Base-by-base conservation (phyloP, 1,139 yeast species). In the Kurtzmaniella quercitrusa region DNA sequence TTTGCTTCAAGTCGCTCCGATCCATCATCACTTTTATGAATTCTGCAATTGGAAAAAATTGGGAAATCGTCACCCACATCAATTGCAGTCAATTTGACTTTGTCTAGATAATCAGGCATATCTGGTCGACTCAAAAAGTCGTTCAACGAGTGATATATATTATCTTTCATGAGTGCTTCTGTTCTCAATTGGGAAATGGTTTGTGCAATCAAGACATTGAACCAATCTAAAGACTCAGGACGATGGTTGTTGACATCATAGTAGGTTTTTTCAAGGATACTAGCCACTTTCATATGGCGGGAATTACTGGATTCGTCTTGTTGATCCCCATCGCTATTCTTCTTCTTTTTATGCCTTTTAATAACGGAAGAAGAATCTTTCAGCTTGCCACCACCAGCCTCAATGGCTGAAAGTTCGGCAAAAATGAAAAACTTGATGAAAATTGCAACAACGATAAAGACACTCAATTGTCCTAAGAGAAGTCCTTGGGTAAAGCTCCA, bases 1-100 rank as follows among this genome's bases (percentile, higher is more conserved):
- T 86, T 89, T 0, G 96, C 97, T 59, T 93, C 97, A 38, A 86
- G 60, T 45, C 87, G 71, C 12, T 81, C 81, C 1, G 63, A 51
- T 14, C 64, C 65, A 40, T 78, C 72, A n/a, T 59, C 56, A 45
- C 67, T 75, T 49, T 83, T 83, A 47, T 74, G 76, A 21, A 94
- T 87, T 40, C 95, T 76, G 63, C 99, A 93, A 59, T 94, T 93
- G 46, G 96, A 85, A 59, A 93, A 87, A 40, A 93, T 88, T 1
- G 99, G 99, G 57, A 84, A 94, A 60, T 91, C 97, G 57, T 89
- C 88, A 33, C 99, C 99, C 46, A 93, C 83, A 56, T 91, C 94
- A 23, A 93, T 79, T 54, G 91, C 98, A 1, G 94, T 87, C 40
- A 94, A 80, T 47, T 76, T 77, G 37, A 93, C 83, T 20, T 77